phyloP scores from a whole-genome alignment of 169 alveolate species.

The Plasmodium cynomolgi region DNA sequence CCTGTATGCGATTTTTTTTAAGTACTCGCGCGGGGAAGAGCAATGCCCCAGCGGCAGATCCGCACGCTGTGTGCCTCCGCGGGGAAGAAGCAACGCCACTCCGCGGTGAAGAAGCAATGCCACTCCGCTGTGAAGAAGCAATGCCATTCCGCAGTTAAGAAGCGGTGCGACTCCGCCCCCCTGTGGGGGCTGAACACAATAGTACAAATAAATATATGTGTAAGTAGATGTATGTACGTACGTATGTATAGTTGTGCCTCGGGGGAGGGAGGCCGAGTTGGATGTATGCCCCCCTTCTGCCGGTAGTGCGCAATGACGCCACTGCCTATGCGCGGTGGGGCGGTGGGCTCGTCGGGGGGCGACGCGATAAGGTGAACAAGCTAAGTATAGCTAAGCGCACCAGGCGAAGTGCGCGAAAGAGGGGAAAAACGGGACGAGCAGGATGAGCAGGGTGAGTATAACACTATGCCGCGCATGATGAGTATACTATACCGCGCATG shows the following conservation, averaged over 20 bases:
- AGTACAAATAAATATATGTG: neutral
- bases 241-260: neutral
- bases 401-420: neutral
- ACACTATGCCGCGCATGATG: no score
- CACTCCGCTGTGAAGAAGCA: neutral
- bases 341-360: neutral
- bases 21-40: neutral
- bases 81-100: neutral
- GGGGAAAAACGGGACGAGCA: neutral
- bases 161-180: neutral
- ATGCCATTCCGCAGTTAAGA: neutral
- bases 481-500: no score
- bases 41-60: neutral
- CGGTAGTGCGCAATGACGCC: neutral
- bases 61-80: neutral
- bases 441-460: no score
- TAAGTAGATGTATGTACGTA: neutral
- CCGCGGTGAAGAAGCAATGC: neutral
- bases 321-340: neutral
- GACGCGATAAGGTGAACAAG: neutral
- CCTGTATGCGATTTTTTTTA: neutral
- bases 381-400: neutral
- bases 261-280: neutral
- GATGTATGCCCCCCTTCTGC: neutral
- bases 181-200: neutral